phyloP scores from a whole-genome alignment of 805 yeast genomes.

The Pichia nakasei region DNA sequence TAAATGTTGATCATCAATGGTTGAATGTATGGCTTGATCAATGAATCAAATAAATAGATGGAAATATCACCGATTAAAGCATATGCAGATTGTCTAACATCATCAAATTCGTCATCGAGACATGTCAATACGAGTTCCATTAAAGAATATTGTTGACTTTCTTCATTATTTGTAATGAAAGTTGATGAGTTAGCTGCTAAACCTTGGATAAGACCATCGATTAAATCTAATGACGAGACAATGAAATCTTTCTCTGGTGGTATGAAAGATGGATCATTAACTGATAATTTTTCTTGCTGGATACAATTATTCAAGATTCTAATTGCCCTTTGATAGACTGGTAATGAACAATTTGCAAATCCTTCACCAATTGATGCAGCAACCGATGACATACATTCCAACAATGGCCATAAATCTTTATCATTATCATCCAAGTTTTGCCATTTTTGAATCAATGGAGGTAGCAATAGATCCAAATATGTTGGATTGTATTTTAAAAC shows the following conservation, averaged over 20 bases:
- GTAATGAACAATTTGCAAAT: constrained; percentile 83
- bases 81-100: constrained; percentile 89
- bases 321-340: constrained; percentile 73
- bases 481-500: constrained; percentile 44
- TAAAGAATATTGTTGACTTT: constrained; percentile 26
- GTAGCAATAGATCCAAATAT: constrained; percentile 56
- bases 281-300: constrained; percentile 53
- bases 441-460: constrained; percentile 83
- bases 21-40: constrained; percentile 40
- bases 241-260: constrained; percentile 87
- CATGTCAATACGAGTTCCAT: constrained; percentile 59
- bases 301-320: constrained; percentile 62
- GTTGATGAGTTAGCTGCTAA: constrained; percentile 55
- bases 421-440: constrained; percentile 65
- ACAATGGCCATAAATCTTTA: constrained; percentile 78
- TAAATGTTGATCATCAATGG: constrained; percentile 58
- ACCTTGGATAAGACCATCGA: constrained; percentile 92
- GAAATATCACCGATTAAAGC: constrained; percentile 89
- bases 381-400: constrained; percentile 88
- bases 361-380: constrained; percentile 79
- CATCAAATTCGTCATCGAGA: constrained; percentile 66
- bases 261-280: constrained; percentile 55
- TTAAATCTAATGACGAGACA: constrained; percentile 79
- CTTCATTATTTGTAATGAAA: constrained; percentile 31
- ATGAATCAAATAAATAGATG: constrained; percentile 40